Evolutionary conservation across 1,139 yeast genomes (phyloP).

Genomic region (Blastobotrys raffinosifermentans): DNA sequence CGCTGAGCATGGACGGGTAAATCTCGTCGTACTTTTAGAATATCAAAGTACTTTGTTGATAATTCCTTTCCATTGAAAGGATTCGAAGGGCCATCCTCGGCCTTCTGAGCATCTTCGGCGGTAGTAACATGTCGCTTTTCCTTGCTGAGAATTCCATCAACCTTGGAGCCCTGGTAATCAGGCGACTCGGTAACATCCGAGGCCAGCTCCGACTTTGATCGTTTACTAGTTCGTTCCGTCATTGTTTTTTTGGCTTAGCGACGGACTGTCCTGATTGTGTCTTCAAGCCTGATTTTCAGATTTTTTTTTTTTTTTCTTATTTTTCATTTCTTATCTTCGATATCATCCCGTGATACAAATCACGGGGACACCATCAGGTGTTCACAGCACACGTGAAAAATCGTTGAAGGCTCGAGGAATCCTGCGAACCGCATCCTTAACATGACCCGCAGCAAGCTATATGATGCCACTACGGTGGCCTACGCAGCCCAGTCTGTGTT

Average conservation of each 20-base stretch:
- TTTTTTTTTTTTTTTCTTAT: neutral
- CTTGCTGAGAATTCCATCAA: neutral
- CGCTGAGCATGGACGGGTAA: constrained; percentile 94
- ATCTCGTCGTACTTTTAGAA: constrained; percentile 71
- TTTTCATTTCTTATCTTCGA: too few relatives aligned
- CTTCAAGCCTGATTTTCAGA: too few relatives aligned
- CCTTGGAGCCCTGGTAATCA: neutral
- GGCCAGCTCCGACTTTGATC: constrained; percentile 11
- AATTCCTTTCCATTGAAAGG: constrained; percentile 72
- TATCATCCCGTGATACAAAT: too few relatives aligned
- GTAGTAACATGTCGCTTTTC: constrained; percentile 57
- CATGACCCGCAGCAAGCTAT: neutral
- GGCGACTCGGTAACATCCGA: constrained; percentile 7
- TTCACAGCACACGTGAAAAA: too few relatives aligned
- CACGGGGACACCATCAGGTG: too few relatives aligned
- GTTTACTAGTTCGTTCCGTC: constrained; percentile 12
- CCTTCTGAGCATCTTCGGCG: constrained; percentile 55
- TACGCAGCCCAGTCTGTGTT: neutral
- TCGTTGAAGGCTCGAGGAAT: neutral
- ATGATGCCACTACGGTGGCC: neutral
- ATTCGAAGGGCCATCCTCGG: constrained; percentile 61
- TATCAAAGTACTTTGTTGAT: constrained; percentile 63
- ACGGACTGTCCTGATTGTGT: too few relatives aligned
- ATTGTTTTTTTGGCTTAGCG: constrained; percentile 8
- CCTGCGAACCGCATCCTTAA: neutral